Base-by-base conservation (phyloP, 2,329 filamentous ascomycete genomes). In the Grosmannia penicillata region DNA sequence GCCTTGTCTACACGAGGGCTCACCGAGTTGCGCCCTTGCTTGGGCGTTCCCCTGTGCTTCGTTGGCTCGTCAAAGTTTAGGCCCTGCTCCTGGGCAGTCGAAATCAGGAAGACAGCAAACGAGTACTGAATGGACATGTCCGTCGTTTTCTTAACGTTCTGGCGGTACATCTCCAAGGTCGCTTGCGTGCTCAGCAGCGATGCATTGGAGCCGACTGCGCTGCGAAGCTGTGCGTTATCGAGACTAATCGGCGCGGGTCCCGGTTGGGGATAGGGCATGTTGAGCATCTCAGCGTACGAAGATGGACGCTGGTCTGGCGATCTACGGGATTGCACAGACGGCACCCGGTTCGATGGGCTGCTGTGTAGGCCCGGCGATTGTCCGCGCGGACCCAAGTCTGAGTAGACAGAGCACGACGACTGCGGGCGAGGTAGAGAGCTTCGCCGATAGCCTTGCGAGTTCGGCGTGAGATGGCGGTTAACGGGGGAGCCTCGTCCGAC, bases 141-240 rank as follows among this genome's bases (percentile, higher is more conserved):
- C 45, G 82, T 91, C 3, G 91, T 93, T 65, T 98, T 98, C 63
- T 95, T 96, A 42, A 95, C 84, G 53, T 96, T 98, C 39, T 81
- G 79, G 32, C 89, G 75, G 57, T 98, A 98, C 89, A 96, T 95
- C 39, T 96, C 87, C 35, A 98, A 72, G 2, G 91, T 98, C 61
- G 96, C 87, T 53, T 89, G 83, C 25, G 84, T 80, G 52, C 85
- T 87, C 23, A 98, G 71, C 11, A 98, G 68, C 17, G 87, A 94
- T 4, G 89, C 89, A 61, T 93, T 93, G 53, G 75, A 81, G 32
- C 91, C 91, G 19, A 98, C 78, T 14, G 74, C 78, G 40, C 70
- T 76, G 43, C 84, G 79, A 35, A 98, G 63, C 45, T 81, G 72
- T 10, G 81, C 76, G 53, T 96, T 95, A 57, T 93, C 83, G 43